Percentiles rank a stretch among this genome's conserved stretches.
phyloP scores from a whole-genome alignment of 23 red algal species.

The Gracilariopsis chorda region DNA sequence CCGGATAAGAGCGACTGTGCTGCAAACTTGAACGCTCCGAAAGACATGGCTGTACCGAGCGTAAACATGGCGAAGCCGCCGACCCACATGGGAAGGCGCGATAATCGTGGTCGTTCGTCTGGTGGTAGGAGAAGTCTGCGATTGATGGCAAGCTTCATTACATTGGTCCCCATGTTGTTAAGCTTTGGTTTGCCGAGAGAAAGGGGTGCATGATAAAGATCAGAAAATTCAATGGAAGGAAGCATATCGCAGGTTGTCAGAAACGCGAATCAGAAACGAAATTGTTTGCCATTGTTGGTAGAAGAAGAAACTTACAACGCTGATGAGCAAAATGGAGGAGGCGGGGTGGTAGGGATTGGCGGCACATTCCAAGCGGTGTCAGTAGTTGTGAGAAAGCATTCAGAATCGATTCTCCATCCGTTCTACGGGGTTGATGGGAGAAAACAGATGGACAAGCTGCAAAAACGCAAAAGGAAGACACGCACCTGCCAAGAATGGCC shows the following conservation, averaged over 20 bases:
- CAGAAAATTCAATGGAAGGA: background rate
- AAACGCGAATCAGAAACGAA: background rate
- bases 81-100: constrained; percentile 69
- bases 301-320: constrained; percentile 7
- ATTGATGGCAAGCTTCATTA: constrained; percentile 93
- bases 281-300: background rate
- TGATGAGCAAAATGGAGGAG: background rate
- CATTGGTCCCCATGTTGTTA: constrained; percentile 81
- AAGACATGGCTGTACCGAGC: constrained; percentile 72
- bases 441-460: background rate
- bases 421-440: background rate
- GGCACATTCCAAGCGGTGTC: no score
- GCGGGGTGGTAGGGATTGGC: background rate
- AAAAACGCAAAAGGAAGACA: background rate
- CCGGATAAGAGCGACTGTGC: constrained; percentile 91
- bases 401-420: no score
- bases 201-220: background rate
- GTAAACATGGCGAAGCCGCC: constrained; percentile 82
- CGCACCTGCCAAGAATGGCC: constrained; percentile 65
- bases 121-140: constrained; percentile 59
- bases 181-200: constrained; percentile 16
- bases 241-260: background rate
- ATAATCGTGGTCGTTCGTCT: constrained; percentile 70
- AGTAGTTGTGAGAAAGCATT: no score
- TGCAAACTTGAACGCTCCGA: constrained; percentile 88